Evolutionary conservation across 495 filamentous ascomycete species (phyloP).

Genomic region (Neurospora hispaniola): DNA sequence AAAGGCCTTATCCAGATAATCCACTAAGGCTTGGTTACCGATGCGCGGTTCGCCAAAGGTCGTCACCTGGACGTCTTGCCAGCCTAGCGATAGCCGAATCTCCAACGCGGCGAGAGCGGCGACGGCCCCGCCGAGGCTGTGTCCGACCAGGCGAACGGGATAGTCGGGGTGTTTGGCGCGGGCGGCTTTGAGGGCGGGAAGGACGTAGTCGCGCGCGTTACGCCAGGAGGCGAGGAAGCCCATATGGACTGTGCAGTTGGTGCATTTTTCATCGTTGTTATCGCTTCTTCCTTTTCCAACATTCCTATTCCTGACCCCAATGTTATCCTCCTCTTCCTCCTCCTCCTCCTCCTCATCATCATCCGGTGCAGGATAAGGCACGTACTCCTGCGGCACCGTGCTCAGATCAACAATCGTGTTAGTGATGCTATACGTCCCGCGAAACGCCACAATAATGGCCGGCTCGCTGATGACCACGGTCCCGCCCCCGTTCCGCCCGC

Average conservation of each 20-base stretch:
- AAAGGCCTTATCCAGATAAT: slow-evolving; percentile 61
- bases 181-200: slow-evolving; percentile 47
- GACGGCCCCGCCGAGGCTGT: slow-evolving; percentile 87
- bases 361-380: slow-evolving; percentile 60
- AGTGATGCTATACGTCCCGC: slow-evolving; percentile 85
- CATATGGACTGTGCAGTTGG: slow-evolving; percentile 81
- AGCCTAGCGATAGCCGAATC: slow-evolving; percentile 42
- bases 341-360: slow-evolving; percentile 27
- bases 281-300: neutral
- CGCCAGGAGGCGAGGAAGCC: slow-evolving; percentile 82
- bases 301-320: slow-evolving; percentile 12
- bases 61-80: slow-evolving; percentile 58
- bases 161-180: slow-evolving; percentile 55
- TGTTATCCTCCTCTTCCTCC: slow-evolving; percentile 11
- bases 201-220: slow-evolving; percentile 52
- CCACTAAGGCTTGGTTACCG: slow-evolving; percentile 62
- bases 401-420: slow-evolving; percentile 86
- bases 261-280: slow-evolving; percentile 38
- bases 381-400: slow-evolving; percentile 78
- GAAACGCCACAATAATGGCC: slow-evolving; percentile 78
- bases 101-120: slow-evolving; percentile 81
- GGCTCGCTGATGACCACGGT: slow-evolving; percentile 17
- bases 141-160: slow-evolving; percentile 67
- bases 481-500: slow-evolving; percentile 20
- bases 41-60: slow-evolving; percentile 89